Evolutionary conservation across 2,329 filamentous ascomycete species (phyloP).

Genomic region (Metarhizium brunneum): DNA sequence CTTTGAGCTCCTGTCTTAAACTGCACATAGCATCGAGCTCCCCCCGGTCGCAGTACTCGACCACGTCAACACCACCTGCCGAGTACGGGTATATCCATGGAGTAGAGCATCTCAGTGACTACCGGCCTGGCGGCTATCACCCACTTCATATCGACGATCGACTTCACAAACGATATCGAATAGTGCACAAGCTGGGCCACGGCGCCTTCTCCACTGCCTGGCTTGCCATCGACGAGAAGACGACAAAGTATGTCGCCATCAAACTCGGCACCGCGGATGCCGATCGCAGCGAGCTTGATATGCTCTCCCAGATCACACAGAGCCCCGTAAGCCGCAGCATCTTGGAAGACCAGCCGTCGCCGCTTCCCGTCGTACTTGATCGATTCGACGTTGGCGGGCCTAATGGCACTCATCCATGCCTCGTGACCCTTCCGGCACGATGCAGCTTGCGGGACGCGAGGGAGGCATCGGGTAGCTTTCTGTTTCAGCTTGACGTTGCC

Average conservation of each 20-base stretch:
- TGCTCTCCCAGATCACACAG: conserved; percentile 12
- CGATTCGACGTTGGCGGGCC: conserved; percentile 15
- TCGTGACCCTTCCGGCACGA: conserved; percentile 16
- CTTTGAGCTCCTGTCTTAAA: background rate
- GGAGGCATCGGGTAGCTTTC: conserved; percentile 7
- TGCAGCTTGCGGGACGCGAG: conserved; percentile 16
- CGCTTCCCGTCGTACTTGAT: conserved; percentile 15
- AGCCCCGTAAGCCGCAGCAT: background rate
- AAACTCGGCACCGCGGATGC: conserved; percentile 15
- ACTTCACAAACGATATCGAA: conserved; percentile 19
- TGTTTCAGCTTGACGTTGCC: conserved; percentile 18
- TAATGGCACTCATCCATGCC: conserved; percentile 20
- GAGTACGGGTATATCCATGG: conserved; percentile 13
- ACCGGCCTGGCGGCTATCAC: conserved; percentile 22
- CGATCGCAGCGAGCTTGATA: conserved; percentile 12
- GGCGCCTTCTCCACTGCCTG: conserved; percentile 16
- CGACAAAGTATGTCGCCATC: conserved; percentile 13
- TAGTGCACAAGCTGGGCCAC: conserved; percentile 10
- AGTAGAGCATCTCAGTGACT: conserved; percentile 14
- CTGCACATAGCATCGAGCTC: background rate
- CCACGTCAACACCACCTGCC: background rate
- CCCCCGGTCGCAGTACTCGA: conserved; percentile 2
- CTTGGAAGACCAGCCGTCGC: background rate
- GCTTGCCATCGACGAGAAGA: conserved; percentile 15
- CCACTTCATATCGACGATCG: conserved; percentile 29